Base-by-base conservation (phyloP, 257 asterid genomes). In the Scutellaria minor region DNA sequence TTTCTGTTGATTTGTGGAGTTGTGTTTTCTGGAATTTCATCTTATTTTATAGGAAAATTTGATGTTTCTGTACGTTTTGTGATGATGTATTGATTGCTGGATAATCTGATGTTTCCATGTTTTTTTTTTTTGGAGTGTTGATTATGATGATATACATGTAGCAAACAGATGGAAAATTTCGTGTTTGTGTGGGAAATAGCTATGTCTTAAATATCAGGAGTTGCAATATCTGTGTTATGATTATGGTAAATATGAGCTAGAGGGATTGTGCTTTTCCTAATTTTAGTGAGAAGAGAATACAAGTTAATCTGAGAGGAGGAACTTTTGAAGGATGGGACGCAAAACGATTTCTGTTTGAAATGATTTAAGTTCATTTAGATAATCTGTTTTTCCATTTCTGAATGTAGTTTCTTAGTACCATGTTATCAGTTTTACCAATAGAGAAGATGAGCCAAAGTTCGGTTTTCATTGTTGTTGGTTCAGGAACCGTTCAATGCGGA, bases 401-500 rank as follows among this genome's bases (percentile, higher is more conserved):
- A 44, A 7, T 69, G 60, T n/a, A 31, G 55, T 46, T 62, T 62
- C 6, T 52, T 8, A 53, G 64, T 22, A 40, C 40, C 7, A 13
- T 46, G n/a, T 37, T 60, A 58, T 58, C 8, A 24, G 42, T 53
- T 37, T 62, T 58, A 18, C n/a, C 5, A 40, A 14, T 41, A 5
- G 24, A 11, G 39, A 10, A 15, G 9, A 60, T 18, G 13, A n/a
- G 31, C 18, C 39, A 35, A 51, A 35, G 44, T 51, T 24, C 18
- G 12, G 42, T 35, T 10, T 6, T 61, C 6, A 35, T 13, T 52
- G 18, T 51, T 70, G 52, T 70, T 77, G 50, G 41, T 71, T 46
- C 83, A 95, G 99, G 97, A 91, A 60, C 99, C 98, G 41, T 94
- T 89, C 81, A 94, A 91, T 82, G 98, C 98, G 0, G 97, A 91